Percentiles rank a stretch among this genome's conserved stretches.
Evolutionary conservation across 768 basidiomycete genomes (phyloP).

Genomic region (Rhizopogon vinicolor): DNA sequence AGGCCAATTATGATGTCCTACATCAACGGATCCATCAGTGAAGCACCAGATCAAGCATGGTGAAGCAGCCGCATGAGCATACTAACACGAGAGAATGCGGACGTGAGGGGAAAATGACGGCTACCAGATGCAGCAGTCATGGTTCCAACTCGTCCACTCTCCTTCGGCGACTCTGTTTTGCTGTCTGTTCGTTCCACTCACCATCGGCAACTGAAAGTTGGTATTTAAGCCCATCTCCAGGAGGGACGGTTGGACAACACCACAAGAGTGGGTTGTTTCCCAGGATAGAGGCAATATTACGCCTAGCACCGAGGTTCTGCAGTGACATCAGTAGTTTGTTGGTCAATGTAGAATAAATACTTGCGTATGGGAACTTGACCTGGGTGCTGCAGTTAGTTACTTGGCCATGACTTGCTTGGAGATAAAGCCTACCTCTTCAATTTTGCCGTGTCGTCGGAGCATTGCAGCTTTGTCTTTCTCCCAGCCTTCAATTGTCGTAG

Average conservation of each 20-base stretch:
- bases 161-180: constrained; percentile 9
- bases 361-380: constrained; percentile 92
- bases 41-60: constrained; percentile 6
- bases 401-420: background rate
- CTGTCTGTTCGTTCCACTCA: constrained; percentile 59
- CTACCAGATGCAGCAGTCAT: background rate
- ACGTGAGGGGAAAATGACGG: constrained; percentile 3
- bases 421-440: constrained; percentile 55
- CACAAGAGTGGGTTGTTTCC: constrained; percentile 74
- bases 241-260: constrained; percentile 72
- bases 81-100: constrained; percentile 1
- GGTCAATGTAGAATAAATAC: constrained; percentile 15
- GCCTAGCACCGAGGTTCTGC: constrained; percentile 73
- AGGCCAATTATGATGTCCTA: constrained; percentile 56
- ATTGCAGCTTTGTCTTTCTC: constrained; percentile 95
- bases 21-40: constrained; percentile 25
- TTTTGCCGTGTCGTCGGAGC: constrained; percentile 79
- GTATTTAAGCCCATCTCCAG: constrained; percentile 75
- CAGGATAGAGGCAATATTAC: constrained; percentile 75
- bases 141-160: constrained; percentile 4
- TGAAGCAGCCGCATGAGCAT: background rate
- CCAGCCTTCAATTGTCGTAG: constrained; percentile 96
- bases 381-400: constrained; percentile 20
- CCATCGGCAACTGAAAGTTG: constrained; percentile 66
- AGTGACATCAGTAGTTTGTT: constrained; percentile 7